Conservation (phyloP, 2,329 filamentous ascomycete genomes). For the Chrysosphaeria jannelii region DNA sequence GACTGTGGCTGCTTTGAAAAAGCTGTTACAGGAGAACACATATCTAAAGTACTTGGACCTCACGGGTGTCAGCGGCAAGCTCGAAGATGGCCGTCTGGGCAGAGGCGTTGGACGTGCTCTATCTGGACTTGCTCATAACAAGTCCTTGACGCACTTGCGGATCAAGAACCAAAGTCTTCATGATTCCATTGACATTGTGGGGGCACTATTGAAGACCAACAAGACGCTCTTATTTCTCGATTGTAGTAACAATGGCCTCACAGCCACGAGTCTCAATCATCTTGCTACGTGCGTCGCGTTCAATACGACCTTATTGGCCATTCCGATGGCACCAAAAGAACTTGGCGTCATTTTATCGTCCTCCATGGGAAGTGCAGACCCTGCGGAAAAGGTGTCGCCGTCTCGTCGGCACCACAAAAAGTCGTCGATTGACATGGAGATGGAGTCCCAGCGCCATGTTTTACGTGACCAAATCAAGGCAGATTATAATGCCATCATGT, state of each 20-base stretch:
- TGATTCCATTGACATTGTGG: conserved; percentile 19
- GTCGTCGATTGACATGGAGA: conserved; percentile 2
- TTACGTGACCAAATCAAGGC: conserved; percentile 1
- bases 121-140: conserved; percentile 7
- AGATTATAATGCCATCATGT: conserved; percentile 3
- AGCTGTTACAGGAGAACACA: conserved; percentile 19
- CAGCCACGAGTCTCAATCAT: conserved; percentile 18
- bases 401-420: conserved; percentile 6
- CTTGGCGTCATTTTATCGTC: too few relatives aligned
- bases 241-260: conserved; percentile 23
- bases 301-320: conserved; percentile 14
- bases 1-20: conserved; percentile 17
- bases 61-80: conserved; percentile 23
- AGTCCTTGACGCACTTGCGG: conserved; percentile 15
- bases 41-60: conserved; percentile 22
- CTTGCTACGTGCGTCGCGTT: conserved; percentile 14
- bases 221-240: conserved; percentile 19
- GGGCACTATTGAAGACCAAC: conserved; percentile 19
- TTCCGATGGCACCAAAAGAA: conserved; percentile 9
- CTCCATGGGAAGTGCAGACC: conserved; percentile 5
- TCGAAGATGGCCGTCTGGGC: conserved; percentile 25
- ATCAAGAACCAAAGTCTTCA: conserved; percentile 25
- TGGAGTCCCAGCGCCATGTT: too few relatives aligned
- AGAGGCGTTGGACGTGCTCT: conserved; percentile 20
- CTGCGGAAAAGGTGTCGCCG: conserved; percentile 6